Evolutionary conservation across 257 asterid genomes (phyloP), one percentile per base, ranked within the genome.

Genomic region (Nicotiana undulata): DNA sequence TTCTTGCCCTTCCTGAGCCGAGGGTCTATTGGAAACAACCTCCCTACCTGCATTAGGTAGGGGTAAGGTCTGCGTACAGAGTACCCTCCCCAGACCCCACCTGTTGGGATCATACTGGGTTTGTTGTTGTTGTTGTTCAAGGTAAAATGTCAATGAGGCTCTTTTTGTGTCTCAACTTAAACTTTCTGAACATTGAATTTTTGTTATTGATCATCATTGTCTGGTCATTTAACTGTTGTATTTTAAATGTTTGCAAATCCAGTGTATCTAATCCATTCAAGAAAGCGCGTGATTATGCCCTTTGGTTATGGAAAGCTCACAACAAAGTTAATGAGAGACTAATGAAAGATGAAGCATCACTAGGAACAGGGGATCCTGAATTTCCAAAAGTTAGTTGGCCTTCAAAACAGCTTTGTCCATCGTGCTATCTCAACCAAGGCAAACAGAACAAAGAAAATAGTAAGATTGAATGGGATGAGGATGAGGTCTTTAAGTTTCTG

Each of bases 271-370:
- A 64, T 75, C 98, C 98, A 80, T 90, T 93, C 88, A 85, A 80
- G 85, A 95, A 82, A 72, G 63, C 96, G 2, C 93, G 90, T 49
- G 97, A 95, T 51, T 91, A 86, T 5, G 86, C 80, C 81, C 91
- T 96, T 58, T 96, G 99, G 99, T 86, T 96, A 80, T 96, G 99
- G 99, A 80, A 84, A 1, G 87, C 97, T 1, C 99, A 96, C 91
- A 96, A 96, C 89, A 85, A 91, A 86, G 98, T 94, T 29, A 96
- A 96, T 51, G 85, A 88, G 79, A 87, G 98, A 79, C 89, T 96
- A 58, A 90, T 82, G 94, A 93, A 89, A 86, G 98, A 82, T 20
- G 99, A 96, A 84, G 88, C 87, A 60, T 82, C 92, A 28, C 89
- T 85, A 2, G 88, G 75, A 81, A 90, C 94, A 4, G 95, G 79